Evolutionary conservation across 1,284 basidiomycete species (phyloP), one percentile per base, ranked within the genome.

Genomic region (Cutaneotrichosporon spelunceum): DNA sequence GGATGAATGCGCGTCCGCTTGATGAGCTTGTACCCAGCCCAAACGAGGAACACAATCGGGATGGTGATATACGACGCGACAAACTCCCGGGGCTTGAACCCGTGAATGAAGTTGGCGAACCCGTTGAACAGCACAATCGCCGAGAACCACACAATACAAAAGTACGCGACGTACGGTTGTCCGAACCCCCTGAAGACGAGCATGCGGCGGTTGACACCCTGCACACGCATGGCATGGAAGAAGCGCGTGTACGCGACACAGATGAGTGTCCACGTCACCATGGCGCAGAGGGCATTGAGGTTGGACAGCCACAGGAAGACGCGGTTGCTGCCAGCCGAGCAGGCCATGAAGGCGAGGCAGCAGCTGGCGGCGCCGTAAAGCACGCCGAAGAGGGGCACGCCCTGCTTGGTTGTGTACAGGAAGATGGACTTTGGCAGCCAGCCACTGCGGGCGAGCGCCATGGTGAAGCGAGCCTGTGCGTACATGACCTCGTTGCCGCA

Each of bases 211-310:
- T 62, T 63, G 24, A 60, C 50, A 39, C 53, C 87, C 72, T 93
- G 90, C 1, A 78, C 85, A 69, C 87, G 86, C 72, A 87, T 71
- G 23, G 89, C 91, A 6, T 79, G 73, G 72, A 89, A 82, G 82
- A 93, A 93, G 34, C 88, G 85, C 55, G 88, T 71, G 72, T 90
- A 92, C 4, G 87, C 89, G 48, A 89, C 62, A 33, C 80, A 81
- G 69, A 92, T 93, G 60, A 85, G 87, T 68, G 89, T 87, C 90
- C 90, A 93, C n/a, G 87, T 89, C 79, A 90, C 82, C 60, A 87
- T 74, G 24, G 85, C 23, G 57, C 59, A n/a, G 60, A 72, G 67
- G 23, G 64, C 57, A 23, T 60, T 60, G 72, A 90, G 86, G 78
- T 87, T 88, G 36, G 84, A 70, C 67, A 91, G 85, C 87, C 88